These are phyloP conservation scores for Rasamsonia emersonii DNA, from an alignment of 2,329 filamentous ascomycete species.

Conservation along the genomic window DNA sequence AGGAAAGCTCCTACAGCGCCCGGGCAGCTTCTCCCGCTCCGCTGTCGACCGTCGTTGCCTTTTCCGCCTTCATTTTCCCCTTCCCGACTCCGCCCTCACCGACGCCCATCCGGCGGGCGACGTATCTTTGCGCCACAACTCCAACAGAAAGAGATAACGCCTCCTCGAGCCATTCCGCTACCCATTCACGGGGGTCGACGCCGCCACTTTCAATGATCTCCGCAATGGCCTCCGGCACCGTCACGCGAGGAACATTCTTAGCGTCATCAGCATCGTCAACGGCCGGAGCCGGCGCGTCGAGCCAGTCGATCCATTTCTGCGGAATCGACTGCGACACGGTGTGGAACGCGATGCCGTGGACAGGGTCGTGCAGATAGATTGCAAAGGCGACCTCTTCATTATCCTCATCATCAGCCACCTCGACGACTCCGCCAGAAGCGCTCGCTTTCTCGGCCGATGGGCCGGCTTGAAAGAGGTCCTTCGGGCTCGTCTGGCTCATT, in stretches of 20 bases:
- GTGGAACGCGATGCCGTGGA: constrained; percentile 82
- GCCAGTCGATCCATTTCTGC: constrained; percentile 79
- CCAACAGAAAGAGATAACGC: constrained; percentile 68
- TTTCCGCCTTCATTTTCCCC: constrained; percentile 44
- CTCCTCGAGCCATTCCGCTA: constrained; percentile 95
- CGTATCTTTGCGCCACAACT: constrained; percentile 87
- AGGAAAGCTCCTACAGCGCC: constrained; percentile 29
- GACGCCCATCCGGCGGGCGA: constrained; percentile 90
- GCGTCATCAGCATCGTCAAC: constrained; percentile 32
- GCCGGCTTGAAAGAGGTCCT: constrained; percentile 59
- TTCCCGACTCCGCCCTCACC: constrained; percentile 64
- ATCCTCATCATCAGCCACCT: constrained; percentile 26
- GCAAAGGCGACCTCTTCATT: constrained; percentile 63
- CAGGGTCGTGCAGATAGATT: constrained; percentile 72
- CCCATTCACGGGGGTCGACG: constrained; percentile 93
- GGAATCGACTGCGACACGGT: constrained; percentile 77
- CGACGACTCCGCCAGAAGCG: constrained; percentile 23
- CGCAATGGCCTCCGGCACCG: constrained; percentile 70
- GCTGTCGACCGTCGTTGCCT: constrained; percentile 48
- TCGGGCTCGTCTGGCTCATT: constrained; percentile 56
- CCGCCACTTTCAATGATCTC: constrained; percentile 67
- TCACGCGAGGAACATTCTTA: constrained; percentile 16
- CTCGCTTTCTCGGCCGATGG: constrained; percentile 31
- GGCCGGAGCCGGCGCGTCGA: constrained; percentile 58
- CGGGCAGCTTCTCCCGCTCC: constrained; percentile 54